Conservation (phyloP, 2,329 filamentous ascomycete genomes). For the Cryphonectria naterciae region DNA sequence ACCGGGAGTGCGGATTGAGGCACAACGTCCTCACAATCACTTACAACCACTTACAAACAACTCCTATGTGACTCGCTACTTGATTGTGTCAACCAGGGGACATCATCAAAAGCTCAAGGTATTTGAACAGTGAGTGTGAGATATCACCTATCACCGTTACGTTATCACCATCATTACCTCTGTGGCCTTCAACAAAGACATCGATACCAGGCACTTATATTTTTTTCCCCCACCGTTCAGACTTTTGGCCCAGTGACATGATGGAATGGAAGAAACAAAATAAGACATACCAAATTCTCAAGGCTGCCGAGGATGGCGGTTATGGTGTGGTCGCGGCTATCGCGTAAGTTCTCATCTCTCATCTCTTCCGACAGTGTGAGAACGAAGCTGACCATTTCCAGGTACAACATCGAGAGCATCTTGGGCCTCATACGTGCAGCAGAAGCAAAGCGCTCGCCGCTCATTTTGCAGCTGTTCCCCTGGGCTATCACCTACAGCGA, state of each 20-base stretch:
- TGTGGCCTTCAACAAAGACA: not conserved
- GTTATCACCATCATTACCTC: not conserved
- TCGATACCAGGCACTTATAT: not conserved
- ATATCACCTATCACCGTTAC: not conserved
- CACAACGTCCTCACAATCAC: not conserved
- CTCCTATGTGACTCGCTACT: not conserved
- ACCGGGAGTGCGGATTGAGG: not conserved
- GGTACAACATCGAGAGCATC: constrained; percentile 70
- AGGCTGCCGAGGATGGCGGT: constrained; percentile 24
- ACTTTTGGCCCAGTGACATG: not conserved
- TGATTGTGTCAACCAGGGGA: not conserved
- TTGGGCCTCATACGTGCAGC: constrained; percentile 53
- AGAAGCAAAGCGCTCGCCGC: constrained; percentile 59
- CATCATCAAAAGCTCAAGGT: not conserved
- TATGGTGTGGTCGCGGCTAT: constrained; percentile 27
- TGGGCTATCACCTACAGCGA: constrained; percentile 68
- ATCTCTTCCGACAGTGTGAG: not conserved
- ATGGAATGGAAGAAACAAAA: constrained; percentile 29
- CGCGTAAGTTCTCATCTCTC: constrained; percentile 9
- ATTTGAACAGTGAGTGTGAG: not conserved
- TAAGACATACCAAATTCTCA: constrained; percentile 26
- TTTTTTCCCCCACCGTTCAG: not conserved
- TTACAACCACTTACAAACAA: not conserved
- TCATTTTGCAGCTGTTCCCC: constrained; percentile 73
- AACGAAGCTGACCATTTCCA: constrained; percentile 4